Conservation (phyloP, 176 grass and related monocot genomes). For the Rhipidocladum racemiflorum region DNA sequence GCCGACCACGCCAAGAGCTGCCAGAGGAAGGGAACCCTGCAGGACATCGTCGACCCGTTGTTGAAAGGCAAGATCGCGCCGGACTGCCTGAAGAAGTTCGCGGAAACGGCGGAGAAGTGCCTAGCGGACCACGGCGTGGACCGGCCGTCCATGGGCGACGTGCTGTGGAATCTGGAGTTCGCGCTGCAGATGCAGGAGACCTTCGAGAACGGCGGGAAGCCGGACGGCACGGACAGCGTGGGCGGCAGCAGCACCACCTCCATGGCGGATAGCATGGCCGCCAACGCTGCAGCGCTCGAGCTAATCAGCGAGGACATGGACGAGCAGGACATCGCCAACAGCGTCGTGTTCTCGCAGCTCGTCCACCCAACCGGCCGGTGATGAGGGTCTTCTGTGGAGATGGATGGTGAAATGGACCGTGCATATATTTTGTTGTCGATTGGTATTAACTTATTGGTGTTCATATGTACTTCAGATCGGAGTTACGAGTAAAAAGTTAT, state of each 20-base stretch:
- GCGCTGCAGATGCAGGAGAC: conserved; percentile 51
- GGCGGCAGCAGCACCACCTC: neutral
- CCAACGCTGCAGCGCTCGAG: conserved; percentile 26
- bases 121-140: conserved; percentile 43
- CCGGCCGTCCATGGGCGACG: conserved; percentile 48
- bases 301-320: conserved; percentile 49
- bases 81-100: conserved; percentile 42
- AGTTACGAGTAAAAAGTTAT: too few species aligned
- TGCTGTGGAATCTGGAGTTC: conserved; percentile 55
- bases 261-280: conserved; percentile 30
- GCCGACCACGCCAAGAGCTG: conserved; percentile 47
- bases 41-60: conserved; percentile 43
- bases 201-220: conserved; percentile 36
- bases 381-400: neutral
- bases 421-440: neutral
- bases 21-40: conserved; percentile 36
- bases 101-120: conserved; percentile 54
- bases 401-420: neutral
- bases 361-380: conserved; percentile 40
- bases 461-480: too few species aligned
- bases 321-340: conserved; percentile 52
- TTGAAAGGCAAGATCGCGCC: conserved; percentile 35
- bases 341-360: conserved; percentile 46
- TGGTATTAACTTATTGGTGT: neutral
- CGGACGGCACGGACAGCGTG: neutral